These are phyloP conservation scores for Tricholoma flavovirens DNA, from an alignment of 768 basidiomycete species.

Conservation along the genomic window DNA sequence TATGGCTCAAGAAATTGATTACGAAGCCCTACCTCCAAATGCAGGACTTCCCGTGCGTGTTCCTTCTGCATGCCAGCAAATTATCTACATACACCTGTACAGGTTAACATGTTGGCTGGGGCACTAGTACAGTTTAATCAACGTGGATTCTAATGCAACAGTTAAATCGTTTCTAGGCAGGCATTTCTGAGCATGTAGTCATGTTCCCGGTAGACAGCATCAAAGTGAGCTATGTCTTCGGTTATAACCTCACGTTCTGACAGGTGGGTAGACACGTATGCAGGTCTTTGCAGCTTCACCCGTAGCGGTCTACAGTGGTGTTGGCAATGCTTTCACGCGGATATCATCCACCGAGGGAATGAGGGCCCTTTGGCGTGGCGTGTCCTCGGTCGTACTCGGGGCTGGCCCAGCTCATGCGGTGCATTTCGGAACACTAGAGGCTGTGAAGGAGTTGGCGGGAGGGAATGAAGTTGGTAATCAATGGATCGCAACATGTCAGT, in stretches of 20 bases:
- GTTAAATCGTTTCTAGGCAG: conserved; percentile 56
- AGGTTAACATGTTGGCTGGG: conserved; percentile 98
- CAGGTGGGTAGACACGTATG: conserved; percentile 81
- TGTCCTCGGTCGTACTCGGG: conserved; percentile 91
- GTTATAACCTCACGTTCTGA: conserved; percentile 2
- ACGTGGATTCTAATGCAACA: conserved; percentile 1
- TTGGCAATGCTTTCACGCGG: conserved; percentile 85
- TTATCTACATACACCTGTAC: conserved; percentile 7
- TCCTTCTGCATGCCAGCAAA: background rate
- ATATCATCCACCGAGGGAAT: conserved; percentile 95
- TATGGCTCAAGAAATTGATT: conserved; percentile 43
- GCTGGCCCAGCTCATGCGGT: conserved; percentile 98
- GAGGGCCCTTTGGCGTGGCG: conserved; percentile 90
- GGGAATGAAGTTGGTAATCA: conserved; percentile 80
- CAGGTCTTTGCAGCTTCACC: conserved; percentile 90
- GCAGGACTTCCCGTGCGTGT: conserved; percentile 69
- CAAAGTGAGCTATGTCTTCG: conserved; percentile 56
- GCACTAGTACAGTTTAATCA: conserved; percentile 65
- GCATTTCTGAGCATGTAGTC: conserved; percentile 97
- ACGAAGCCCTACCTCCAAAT: conserved; percentile 57
- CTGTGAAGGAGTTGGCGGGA: conserved; percentile 87
- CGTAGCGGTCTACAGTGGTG: conserved; percentile 80
- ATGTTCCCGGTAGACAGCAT: conserved; percentile 99
- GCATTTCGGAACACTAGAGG: conserved; percentile 95
- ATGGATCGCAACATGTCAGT: conserved; percentile 82